Conservation (phyloP, 1,284 basidiomycete species). For the Rhodotorula sp. region DNA sequence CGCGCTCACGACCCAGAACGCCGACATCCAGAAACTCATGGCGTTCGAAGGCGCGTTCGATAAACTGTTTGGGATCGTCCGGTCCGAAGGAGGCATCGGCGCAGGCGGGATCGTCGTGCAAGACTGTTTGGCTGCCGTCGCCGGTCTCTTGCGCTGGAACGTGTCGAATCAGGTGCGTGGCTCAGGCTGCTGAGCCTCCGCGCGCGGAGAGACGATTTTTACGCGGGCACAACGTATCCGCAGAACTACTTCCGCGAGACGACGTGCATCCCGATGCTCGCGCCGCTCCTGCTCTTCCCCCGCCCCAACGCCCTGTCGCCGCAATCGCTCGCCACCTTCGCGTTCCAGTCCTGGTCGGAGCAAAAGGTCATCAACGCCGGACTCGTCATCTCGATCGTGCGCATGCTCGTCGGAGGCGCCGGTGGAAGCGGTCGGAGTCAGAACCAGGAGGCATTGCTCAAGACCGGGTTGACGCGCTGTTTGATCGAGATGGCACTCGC, state of each 20-base stretch:
- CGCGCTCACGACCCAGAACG: constrained; percentile 75
- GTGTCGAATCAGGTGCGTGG: constrained; percentile 82
- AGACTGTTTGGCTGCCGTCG: constrained; percentile 80
- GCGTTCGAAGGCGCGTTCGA: constrained; percentile 98
- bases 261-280: constrained; percentile 73
- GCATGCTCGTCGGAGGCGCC: constrained; percentile 55
- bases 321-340: constrained; percentile 76
- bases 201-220: accelerated
- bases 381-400: constrained; percentile 72
- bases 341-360: constrained; percentile 92
- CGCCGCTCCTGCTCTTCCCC: constrained; percentile 83
- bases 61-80: constrained; percentile 85
- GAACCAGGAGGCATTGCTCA: constrained; percentile 55
- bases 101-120: constrained; percentile 81
- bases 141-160: constrained; percentile 84
- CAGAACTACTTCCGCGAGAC: constrained; percentile 98
- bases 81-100: constrained; percentile 85
- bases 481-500: constrained; percentile 84
- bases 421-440: constrained; percentile 47
- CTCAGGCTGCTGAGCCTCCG: too few relatives aligned
- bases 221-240: background rate
- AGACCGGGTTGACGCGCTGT: constrained; percentile 70
- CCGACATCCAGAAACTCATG: constrained; percentile 94
- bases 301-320: constrained; percentile 56
- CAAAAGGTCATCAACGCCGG: constrained; percentile 80